phyloP scores from a whole-genome alignment of 352 stramenopile species.

The Lagenidium sp. region DNA sequence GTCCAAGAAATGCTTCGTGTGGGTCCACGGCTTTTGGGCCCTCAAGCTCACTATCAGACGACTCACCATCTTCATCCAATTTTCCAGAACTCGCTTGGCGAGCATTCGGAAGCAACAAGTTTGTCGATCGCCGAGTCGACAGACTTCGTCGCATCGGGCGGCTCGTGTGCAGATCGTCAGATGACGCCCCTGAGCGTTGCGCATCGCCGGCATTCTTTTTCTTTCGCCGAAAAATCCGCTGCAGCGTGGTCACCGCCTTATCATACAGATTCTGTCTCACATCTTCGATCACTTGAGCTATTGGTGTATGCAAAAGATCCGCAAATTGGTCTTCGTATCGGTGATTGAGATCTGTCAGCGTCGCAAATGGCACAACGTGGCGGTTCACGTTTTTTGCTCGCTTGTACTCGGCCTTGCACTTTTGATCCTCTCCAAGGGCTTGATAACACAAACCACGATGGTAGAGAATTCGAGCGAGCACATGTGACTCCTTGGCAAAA shows the following conservation, averaged over 20 bases:
- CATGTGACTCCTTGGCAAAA: slow-evolving; percentile 55
- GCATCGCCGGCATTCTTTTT: too few species aligned
- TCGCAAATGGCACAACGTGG: slow-evolving; percentile 31
- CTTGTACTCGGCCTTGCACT: slow-evolving; percentile 56
- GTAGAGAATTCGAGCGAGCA: slow-evolving; percentile 42
- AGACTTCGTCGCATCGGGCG: background rate
- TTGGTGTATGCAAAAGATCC: slow-evolving; percentile 30
- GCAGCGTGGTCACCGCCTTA: slow-evolving; percentile 39
- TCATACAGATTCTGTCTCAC: slow-evolving; percentile 55
- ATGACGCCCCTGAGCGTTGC: too few species aligned
- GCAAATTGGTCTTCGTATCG: slow-evolving; percentile 39
- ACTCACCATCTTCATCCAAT: background rate
- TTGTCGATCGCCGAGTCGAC: background rate
- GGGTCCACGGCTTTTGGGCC: background rate
- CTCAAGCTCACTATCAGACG: background rate
- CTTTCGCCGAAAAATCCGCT: slow-evolving; percentile 51
- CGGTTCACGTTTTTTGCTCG: slow-evolving; percentile 55
- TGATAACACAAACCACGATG: slow-evolving; percentile 51
- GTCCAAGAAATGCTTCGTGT: slow-evolving; percentile 6
- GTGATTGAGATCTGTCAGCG: slow-evolving; percentile 27
- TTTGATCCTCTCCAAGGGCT: slow-evolving; percentile 30
- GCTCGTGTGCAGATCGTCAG: background rate
- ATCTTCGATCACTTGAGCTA: slow-evolving; percentile 41
- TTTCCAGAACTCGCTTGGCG: slow-evolving; percentile 2
- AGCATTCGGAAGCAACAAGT: background rate